Percentiles rank a stretch among this genome's conserved stretches.
Conservation (phyloP, 768 basidiomycete genomes). For the Lactifluus echinatus region DNA sequence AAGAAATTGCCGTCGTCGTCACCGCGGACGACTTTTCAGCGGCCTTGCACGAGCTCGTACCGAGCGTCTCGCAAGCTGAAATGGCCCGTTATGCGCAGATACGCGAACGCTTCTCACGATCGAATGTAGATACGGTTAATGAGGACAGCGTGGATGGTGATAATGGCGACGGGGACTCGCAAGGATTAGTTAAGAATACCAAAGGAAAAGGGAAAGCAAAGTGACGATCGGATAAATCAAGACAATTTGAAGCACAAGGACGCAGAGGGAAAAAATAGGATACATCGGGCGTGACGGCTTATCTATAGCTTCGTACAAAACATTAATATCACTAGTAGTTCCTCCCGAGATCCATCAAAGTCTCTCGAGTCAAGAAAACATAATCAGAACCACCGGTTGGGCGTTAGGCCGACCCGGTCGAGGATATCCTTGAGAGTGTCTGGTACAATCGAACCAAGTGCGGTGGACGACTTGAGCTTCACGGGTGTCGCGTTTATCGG, state of each 20-base stretch:
- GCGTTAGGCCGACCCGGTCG: conserved; percentile 44
- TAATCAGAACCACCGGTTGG: conserved; percentile 51
- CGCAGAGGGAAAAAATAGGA: neutral
- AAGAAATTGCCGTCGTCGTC: conserved; percentile 72
- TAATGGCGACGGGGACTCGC: conserved; percentile 28
- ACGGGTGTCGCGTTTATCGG: conserved; percentile 43
- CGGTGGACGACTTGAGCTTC: conserved; percentile 33
- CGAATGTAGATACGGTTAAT: conserved; percentile 24
- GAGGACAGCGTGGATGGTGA: too few species aligned
- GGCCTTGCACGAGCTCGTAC: conserved; percentile 63
- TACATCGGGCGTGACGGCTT: neutral
- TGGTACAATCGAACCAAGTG: conserved; percentile 40
- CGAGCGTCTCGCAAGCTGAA: conserved; percentile 78
- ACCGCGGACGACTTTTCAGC: conserved; percentile 62
- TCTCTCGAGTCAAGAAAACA: too few species aligned
- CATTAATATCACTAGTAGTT: conserved; percentile 2
- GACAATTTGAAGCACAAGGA: neutral
- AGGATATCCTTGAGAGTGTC: conserved; percentile 47
- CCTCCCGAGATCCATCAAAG: neutral
- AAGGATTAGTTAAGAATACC: conserved; percentile 3
- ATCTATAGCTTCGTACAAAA: neutral
- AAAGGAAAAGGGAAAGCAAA: neutral
- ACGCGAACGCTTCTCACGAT: conserved; percentile 55
- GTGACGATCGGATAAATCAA: neutral
- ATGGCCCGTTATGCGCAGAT: conserved; percentile 76